phyloP scores from a whole-genome alignment of 768 basidiomycete genomes.

The Termitomyces sp. region DNA sequence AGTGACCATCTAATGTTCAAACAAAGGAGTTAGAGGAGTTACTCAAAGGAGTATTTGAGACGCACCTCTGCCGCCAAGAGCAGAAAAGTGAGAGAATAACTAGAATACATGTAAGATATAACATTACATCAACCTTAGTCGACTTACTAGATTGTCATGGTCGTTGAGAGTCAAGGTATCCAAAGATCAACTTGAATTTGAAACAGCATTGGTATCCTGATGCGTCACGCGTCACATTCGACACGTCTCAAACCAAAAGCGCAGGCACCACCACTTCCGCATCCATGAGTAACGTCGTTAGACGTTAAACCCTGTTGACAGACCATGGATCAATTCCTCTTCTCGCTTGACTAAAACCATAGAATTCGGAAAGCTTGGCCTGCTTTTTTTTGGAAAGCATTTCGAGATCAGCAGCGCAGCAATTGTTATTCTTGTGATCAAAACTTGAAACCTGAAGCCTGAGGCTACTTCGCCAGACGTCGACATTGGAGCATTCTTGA shows the following conservation, averaged over 20 bases:
- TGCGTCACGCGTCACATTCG: neutral
- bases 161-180: slow-evolving; percentile 6
- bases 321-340: neutral
- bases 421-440: neutral
- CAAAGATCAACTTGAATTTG: neutral
- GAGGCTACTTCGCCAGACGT: neutral
- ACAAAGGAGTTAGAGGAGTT: neutral
- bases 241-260: neutral
- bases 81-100: slow-evolving; percentile 76
- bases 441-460: no score
- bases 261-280: neutral
- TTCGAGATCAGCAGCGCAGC: neutral
- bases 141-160: slow-evolving; percentile 44
- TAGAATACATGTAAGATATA: slow-evolving; percentile 22
- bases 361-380: neutral
- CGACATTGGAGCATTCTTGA: neutral
- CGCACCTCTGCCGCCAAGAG: slow-evolving; percentile 71
- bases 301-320: neutral
- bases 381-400: neutral
- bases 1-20: slow-evolving; percentile 55
- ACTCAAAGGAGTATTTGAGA: neutral
- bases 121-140: neutral
- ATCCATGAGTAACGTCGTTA: neutral
- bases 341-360: neutral
- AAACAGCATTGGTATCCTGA: neutral